Percentiles rank a stretch among this genome's conserved stretches.
Conservation (phyloP, 1,139 yeast genomes). For the Diutina sp. region DNA sequence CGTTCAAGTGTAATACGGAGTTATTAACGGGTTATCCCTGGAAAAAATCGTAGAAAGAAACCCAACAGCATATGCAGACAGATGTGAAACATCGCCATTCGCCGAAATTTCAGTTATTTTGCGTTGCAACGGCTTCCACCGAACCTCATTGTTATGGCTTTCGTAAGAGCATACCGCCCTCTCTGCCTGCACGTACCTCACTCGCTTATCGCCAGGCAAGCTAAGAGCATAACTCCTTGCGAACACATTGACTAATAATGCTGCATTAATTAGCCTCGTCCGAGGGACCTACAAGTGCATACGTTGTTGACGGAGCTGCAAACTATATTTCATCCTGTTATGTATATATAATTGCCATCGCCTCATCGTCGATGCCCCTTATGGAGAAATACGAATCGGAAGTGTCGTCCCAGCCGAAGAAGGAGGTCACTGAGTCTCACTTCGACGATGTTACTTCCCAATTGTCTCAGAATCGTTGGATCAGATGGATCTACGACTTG, state of each 20-base stretch:
- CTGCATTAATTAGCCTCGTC: background rate
- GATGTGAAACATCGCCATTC: background rate
- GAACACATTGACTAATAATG: background rate
- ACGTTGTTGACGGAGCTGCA: background rate
- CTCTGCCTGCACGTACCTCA: background rate
- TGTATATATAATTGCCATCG: background rate
- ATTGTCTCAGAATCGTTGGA: background rate
- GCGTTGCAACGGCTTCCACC: background rate
- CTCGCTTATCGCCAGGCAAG: background rate
- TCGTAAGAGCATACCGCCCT: background rate
- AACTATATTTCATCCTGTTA: background rate
- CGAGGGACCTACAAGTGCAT: background rate
- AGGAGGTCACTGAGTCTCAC: background rate
- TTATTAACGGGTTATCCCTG: too few species aligned
- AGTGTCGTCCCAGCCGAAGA: background rate
- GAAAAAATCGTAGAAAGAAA: background rate
- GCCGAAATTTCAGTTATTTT: background rate
- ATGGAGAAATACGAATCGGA: background rate
- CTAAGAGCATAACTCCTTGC: background rate
- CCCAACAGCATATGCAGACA: background rate
- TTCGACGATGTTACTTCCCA: background rate
- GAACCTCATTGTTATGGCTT: background rate
- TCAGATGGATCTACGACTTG: slow-evolving; percentile 10
- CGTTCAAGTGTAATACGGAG: background rate
- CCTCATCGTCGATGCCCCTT: background rate